These are phyloP conservation scores for Pseudocercospora cruenta DNA, from an alignment of 2,329 filamentous ascomycete species.

Conservation along the genomic window DNA sequence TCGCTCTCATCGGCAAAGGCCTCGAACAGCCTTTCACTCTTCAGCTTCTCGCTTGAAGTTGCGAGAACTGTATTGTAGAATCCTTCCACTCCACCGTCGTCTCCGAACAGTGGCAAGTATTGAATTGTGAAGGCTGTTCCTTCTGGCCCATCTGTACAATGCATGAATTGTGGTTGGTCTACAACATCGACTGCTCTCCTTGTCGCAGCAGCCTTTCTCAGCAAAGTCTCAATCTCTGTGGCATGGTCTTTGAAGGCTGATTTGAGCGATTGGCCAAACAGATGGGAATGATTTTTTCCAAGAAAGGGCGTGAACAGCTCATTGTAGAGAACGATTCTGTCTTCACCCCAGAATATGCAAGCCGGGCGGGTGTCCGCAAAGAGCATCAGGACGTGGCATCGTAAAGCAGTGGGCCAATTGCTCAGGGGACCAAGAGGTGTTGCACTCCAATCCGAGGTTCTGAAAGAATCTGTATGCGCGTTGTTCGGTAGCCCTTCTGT, in stretches of 20 bases:
- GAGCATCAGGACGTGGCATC: constrained; percentile 23
- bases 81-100: constrained; percentile 26
- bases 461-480: neutral
- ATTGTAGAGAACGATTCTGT: constrained; percentile 44
- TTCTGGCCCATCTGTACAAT: constrained; percentile 29
- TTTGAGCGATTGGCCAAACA: constrained; percentile 23
- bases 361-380: constrained; percentile 28
- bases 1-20: constrained; percentile 26
- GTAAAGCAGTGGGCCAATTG: neutral
- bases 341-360: constrained; percentile 35
- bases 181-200: constrained; percentile 25
- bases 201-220: constrained; percentile 19
- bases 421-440: neutral
- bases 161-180: constrained; percentile 20
- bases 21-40: neutral
- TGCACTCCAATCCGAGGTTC: neutral
- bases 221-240: neutral
- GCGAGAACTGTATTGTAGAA: constrained; percentile 32
- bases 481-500: neutral
- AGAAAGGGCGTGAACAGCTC: constrained; percentile 40
- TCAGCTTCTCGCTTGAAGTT: constrained; percentile 22
- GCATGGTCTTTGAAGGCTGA: constrained; percentile 14
- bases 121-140: constrained; percentile 29
- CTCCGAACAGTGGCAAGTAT: constrained; percentile 28
- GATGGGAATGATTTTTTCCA: constrained; percentile 33